Evolutionary conservation across 2,329 filamentous ascomycete genomes (phyloP).

Genomic region (Clarireedia paspali): DNA sequence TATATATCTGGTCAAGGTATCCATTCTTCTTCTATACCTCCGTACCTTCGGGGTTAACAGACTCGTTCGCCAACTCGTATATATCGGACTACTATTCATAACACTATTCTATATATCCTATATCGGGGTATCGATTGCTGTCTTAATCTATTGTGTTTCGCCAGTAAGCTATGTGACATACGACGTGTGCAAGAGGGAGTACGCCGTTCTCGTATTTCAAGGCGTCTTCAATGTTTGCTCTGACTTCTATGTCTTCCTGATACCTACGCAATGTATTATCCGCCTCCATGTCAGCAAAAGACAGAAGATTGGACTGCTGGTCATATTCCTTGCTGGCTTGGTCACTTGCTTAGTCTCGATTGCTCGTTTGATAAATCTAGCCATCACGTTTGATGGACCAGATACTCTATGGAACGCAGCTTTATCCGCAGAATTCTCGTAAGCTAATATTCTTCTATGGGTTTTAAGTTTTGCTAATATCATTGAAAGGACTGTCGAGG

Average conservation of each 20-base stretch:
- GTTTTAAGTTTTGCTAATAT: background rate
- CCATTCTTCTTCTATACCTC: background rate
- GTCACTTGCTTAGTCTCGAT: slow-evolving; percentile 1
- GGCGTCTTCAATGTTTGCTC: background rate
- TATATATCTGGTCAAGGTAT: background rate
- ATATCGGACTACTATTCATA: background rate
- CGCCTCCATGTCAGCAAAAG: slow-evolving; percentile 2
- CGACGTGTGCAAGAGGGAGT: background rate
- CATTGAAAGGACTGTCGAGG: background rate
- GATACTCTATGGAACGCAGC: background rate
- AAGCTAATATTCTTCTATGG: background rate
- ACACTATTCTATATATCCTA: background rate
- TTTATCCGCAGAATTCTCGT: background rate
- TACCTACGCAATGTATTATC: slow-evolving; percentile 1
- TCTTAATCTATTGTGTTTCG: background rate
- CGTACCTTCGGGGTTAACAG: background rate
- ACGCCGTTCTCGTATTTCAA: background rate
- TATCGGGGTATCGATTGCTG: background rate
- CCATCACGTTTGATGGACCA: background rate
- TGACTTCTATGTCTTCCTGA: slow-evolving; percentile 3
- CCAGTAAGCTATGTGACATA: background rate
- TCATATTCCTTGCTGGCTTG: slow-evolving; percentile 3
- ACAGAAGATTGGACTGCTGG: background rate
- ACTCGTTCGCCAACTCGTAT: background rate
- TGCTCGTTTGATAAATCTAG: background rate